phyloP scores from a whole-genome alignment of 139 green algal species.

The Coelastrella sp. region DNA sequence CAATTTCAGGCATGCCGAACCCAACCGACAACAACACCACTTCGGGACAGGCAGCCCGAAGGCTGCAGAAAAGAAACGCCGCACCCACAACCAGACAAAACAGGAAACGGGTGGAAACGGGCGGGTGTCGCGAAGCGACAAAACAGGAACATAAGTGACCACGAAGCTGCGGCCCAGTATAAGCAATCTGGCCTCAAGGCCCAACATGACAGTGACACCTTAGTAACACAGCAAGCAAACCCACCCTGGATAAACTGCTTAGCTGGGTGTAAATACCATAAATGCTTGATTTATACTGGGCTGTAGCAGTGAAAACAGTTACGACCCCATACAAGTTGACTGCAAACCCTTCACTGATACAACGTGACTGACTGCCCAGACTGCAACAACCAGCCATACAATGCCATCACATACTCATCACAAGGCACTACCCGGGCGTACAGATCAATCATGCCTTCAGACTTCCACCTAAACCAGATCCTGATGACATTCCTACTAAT shows the following conservation, averaged over 20 bases:
- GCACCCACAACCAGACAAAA: background rate
- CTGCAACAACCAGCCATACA: background rate
- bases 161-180: no score
- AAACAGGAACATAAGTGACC: background rate
- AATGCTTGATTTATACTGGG: no score
- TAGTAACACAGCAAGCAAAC: no score
- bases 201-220: no score
- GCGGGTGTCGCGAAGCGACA: background rate
- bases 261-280: no score
- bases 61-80: background rate
- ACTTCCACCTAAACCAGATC: conserved; percentile 1
- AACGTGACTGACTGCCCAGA: background rate
- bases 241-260: no score
- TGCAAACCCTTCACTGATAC: background rate
- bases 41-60: no score
- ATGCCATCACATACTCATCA: background rate
- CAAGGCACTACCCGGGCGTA: background rate
- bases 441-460: background rate
- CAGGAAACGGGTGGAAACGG: background rate
- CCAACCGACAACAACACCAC: no score
- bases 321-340: no score
- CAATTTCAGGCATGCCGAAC: no score
- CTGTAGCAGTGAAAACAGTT: no score
- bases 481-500: background rate
- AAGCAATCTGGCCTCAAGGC: no score